Conservation (phyloP, 2,329 filamentous ascomycete genomes). For the Aplosporella prunicola region DNA sequence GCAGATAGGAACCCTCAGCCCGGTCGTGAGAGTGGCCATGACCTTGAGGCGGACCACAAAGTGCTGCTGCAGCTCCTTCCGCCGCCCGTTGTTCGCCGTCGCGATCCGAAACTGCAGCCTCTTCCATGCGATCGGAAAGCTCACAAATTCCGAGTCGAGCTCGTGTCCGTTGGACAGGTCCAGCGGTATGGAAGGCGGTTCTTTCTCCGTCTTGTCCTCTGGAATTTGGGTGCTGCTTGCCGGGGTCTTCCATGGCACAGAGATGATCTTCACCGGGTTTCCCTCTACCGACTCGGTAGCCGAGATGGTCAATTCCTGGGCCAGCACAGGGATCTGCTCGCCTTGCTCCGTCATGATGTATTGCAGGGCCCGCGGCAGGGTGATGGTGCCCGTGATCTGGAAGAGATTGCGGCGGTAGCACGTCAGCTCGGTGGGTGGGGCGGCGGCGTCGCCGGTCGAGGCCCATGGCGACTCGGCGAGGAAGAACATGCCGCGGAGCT, state of each 20-base stretch:
- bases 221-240: slow-evolving; percentile 64
- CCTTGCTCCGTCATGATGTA: slow-evolving; percentile 77
- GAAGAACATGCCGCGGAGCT: slow-evolving; percentile 85
- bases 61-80: slow-evolving; percentile 93
- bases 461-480: slow-evolving; percentile 68
- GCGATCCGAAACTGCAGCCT: slow-evolving; percentile 88
- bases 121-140: slow-evolving; percentile 90
- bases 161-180: slow-evolving; percentile 57
- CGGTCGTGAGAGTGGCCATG: slow-evolving; percentile 71
- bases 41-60: slow-evolving; percentile 86
- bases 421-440: slow-evolving; percentile 68
- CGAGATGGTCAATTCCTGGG: slow-evolving; percentile 78
- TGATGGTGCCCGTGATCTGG: slow-evolving; percentile 85
- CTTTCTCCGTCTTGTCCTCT: slow-evolving; percentile 65
- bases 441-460: slow-evolving; percentile 44
- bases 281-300: slow-evolving; percentile 93
- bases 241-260: slow-evolving; percentile 96
- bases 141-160: slow-evolving; percentile 71
- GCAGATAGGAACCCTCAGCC: slow-evolving; percentile 69
- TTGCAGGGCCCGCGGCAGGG: slow-evolving; percentile 65
- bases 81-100: slow-evolving; percentile 88
- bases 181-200: slow-evolving; percentile 73
- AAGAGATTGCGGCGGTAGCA: slow-evolving; percentile 95
- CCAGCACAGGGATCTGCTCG: slow-evolving; percentile 71
- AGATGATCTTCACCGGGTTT: slow-evolving; percentile 84